Evolutionary conservation across 345 rosid species (phyloP).

Genomic region (Cardamine resedifolia): DNA sequence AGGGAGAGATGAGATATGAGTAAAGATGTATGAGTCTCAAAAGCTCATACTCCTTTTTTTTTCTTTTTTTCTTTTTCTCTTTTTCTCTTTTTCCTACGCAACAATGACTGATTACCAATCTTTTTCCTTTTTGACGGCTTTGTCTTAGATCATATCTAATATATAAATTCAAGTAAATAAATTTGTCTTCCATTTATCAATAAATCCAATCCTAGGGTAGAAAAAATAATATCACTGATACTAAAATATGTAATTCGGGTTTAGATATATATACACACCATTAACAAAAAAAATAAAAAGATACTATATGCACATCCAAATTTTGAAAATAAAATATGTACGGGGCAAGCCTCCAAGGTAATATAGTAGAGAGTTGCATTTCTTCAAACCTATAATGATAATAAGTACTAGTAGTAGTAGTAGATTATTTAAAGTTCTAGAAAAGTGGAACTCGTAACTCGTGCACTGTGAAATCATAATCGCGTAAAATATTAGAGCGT

Average conservation of each 20-base stretch:
- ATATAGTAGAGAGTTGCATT: not conserved
- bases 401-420: too few species aligned
- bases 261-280: not conserved
- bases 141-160: not conserved
- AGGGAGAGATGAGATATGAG: not conserved
- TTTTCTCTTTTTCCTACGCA: slow-evolving; percentile 12
- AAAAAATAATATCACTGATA: not conserved
- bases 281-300: too few species aligned
- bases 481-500: not conserved
- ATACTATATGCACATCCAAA: not conserved
- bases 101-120: slow-evolving; percentile 15
- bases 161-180: too few species aligned
- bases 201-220: not conserved
- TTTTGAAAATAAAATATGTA: not conserved
- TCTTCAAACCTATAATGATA: not conserved
- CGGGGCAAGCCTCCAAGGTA: slow-evolving; percentile 2
- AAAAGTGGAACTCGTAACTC: slow-evolving; percentile 4
- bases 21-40: slow-evolving; percentile 6
- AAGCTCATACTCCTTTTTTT: not conserved
- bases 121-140: slow-evolving; percentile 1
- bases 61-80: not conserved
- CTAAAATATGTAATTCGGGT: not conserved
- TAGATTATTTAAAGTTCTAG: not conserved
- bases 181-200: not conserved
- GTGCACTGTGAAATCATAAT: not conserved